phyloP scores from a whole-genome alignment of 2,329 filamentous ascomycete genomes.

The Ceratocystis ficicola region DNA sequence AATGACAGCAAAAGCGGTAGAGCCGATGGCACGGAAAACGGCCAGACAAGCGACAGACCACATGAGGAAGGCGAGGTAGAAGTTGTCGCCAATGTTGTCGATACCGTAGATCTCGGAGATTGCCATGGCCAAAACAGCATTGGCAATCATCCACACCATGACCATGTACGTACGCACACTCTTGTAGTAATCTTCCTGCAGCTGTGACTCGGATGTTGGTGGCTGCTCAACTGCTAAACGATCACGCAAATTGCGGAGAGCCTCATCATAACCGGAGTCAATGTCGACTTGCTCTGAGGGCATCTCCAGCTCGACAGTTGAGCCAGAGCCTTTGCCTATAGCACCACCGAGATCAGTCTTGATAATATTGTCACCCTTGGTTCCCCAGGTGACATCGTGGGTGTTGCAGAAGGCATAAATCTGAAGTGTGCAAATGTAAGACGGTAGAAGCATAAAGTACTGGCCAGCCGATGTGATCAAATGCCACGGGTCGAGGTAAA shows the following conservation, averaged over 20 bases:
- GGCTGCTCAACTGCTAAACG: conserved; percentile 64
- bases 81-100: conserved; percentile 62
- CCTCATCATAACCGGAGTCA: conserved; percentile 93
- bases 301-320: conserved; percentile 91
- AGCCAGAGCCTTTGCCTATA: conserved; percentile 52
- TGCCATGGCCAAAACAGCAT: conserved; percentile 86
- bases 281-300: conserved; percentile 96
- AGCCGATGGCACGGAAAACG: conserved; percentile 75
- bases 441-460: conserved; percentile 85
- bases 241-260: conserved; percentile 87
- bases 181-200: conserved; percentile 98
- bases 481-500: conserved; percentile 98
- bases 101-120: conserved; percentile 74
- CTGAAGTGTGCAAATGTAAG: conserved; percentile 92
- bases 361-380: conserved; percentile 93
- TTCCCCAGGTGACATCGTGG: conserved; percentile 97
- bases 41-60: conserved; percentile 83
- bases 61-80: conserved; percentile 84
- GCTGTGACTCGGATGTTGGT: conserved; percentile 57
- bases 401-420: conserved; percentile 99
- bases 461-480: conserved; percentile 87
- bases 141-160: conserved; percentile 82
- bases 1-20: conserved; percentile 68
- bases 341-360: conserved; percentile 86
- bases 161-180: conserved; percentile 98